phyloP scores from a whole-genome alignment of 2,329 filamentous ascomycete genomes.

The Paraphoma chrysanthemicola region DNA sequence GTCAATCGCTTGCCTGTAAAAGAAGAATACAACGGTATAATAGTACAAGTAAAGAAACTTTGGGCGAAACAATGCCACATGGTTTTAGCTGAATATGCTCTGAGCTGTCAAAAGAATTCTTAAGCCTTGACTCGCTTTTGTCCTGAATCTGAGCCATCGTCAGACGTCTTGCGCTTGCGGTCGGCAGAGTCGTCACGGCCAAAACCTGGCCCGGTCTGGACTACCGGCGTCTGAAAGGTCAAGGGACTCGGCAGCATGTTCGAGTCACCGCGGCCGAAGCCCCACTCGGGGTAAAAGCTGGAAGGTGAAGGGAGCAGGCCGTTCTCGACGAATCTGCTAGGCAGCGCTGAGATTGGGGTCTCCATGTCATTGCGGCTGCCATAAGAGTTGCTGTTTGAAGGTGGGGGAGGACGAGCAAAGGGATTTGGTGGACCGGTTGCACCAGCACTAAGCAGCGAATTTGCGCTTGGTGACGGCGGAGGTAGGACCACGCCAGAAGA shows the following conservation, averaged over 20 bases:
- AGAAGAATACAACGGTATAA: slow-evolving; percentile 5
- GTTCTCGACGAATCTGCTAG: slow-evolving; percentile 87
- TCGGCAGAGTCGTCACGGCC: slow-evolving; percentile 50
- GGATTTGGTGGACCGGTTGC: slow-evolving; percentile 93
- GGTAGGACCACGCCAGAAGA: slow-evolving; percentile 80
- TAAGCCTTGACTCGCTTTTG: slow-evolving; percentile 48
- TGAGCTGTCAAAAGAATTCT: neutral
- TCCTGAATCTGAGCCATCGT: slow-evolving; percentile 46
- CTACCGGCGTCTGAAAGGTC: slow-evolving; percentile 84
- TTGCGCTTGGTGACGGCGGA: slow-evolving; percentile 89
- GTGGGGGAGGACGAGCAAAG: slow-evolving; percentile 85
- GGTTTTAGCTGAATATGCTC: neutral
- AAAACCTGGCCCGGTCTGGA: slow-evolving; percentile 53
- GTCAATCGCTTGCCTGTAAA: slow-evolving; percentile 13
- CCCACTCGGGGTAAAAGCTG: slow-evolving; percentile 92
- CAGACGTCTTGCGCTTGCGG: slow-evolving; percentile 50
- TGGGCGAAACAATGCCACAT: neutral
- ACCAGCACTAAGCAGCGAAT: slow-evolving; percentile 85
- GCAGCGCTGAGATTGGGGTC: slow-evolving; percentile 92
- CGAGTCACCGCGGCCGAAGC: slow-evolving; percentile 71
- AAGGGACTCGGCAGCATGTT: slow-evolving; percentile 92
- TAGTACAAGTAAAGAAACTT: slow-evolving; percentile 16
- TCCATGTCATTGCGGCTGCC: slow-evolving; percentile 57
- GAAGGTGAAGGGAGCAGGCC: slow-evolving; percentile 90
- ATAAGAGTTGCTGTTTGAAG: slow-evolving; percentile 61